Evolutionary conservation across 2,329 filamentous ascomycete genomes (phyloP).

Genomic region (Epichloe aotearoae): DNA sequence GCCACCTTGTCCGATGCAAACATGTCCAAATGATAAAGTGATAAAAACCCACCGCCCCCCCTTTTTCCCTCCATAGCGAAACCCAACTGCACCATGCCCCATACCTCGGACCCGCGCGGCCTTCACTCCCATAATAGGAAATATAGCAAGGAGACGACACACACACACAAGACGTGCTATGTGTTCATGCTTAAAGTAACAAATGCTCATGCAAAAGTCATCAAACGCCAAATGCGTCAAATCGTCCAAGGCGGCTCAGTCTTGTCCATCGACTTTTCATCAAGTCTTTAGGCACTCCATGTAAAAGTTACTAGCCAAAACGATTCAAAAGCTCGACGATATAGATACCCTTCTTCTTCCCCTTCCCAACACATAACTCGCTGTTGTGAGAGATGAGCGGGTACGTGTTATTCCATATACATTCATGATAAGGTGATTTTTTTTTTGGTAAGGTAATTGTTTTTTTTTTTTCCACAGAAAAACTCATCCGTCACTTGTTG

Average conservation of each 20-base stretch:
- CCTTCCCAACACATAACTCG: neutral
- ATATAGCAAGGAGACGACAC: neutral
- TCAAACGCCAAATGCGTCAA: constrained; percentile 5
- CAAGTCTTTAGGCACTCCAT: neutral
- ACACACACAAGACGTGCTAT: constrained; percentile 3
- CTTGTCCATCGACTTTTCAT: neutral
- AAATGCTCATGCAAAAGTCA: constrained; percentile 21
- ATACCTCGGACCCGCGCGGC: neutral
- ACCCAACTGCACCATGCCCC: neutral
- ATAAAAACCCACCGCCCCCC: neutral
- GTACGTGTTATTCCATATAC: constrained; percentile 25
- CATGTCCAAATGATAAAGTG: neutral
- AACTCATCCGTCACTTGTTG: neutral
- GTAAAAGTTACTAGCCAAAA: neutral
- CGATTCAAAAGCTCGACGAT: neutral
- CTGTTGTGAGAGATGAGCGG: constrained; percentile 12
- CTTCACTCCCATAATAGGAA: neutral
- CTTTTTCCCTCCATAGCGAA: neutral
- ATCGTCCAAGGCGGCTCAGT: neutral
- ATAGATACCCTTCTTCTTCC: neutral
- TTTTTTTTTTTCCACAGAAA: neutral
- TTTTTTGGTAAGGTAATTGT: neutral
- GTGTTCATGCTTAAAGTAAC: constrained; percentile 19
- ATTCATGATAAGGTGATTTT: constrained; percentile 13
- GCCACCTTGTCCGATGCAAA: neutral